A percentile compares a stretch with the other conserved stretches of the same genome.
These are phyloP conservation scores for Crithidia sp. DNA, from an alignment of 208 protist species.

Conservation along the genomic window DNA sequence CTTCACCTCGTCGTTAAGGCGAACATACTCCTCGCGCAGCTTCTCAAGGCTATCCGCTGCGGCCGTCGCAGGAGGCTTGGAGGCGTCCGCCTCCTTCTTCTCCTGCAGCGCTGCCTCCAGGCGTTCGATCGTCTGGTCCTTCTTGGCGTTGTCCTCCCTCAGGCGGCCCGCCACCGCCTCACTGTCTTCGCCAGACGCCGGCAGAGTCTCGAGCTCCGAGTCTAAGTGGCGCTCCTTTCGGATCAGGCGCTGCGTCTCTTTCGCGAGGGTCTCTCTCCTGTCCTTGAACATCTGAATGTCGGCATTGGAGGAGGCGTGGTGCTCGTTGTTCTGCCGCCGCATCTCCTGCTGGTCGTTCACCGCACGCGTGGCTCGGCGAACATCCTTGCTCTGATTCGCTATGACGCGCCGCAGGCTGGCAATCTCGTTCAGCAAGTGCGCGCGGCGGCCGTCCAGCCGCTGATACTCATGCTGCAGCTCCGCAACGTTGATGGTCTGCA, in stretches of 20 bases:
- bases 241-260: slow-evolving; percentile 38
- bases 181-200: slow-evolving; percentile 30
- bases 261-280: slow-evolving; percentile 49
- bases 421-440: slow-evolving; percentile 78
- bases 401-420: slow-evolving; percentile 78
- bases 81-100: slow-evolving; percentile 12
- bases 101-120: slow-evolving; percentile 49
- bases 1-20: slow-evolving; percentile 71
- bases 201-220: slow-evolving; percentile 29
- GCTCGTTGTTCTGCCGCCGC: slow-evolving; percentile 67
- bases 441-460: slow-evolving; percentile 60
- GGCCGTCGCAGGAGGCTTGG: neutral
- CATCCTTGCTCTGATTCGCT: slow-evolving; percentile 76
- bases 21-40: slow-evolving; percentile 80
- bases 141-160: slow-evolving; percentile 58
- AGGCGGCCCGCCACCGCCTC: slow-evolving; percentile 39
- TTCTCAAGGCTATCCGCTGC: slow-evolving; percentile 44
- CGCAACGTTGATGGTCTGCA: slow-evolving; percentile 59
- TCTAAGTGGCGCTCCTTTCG: slow-evolving; percentile 32
- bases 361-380: slow-evolving; percentile 58
- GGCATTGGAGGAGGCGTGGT: slow-evolving; percentile 56
- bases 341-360: slow-evolving; percentile 57
- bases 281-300: slow-evolving; percentile 80
- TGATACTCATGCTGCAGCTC: slow-evolving; percentile 79
- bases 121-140: slow-evolving; percentile 52